Evolutionary conservation across 78 protist genomes (phyloP).

Genomic region (Dictyostelium citrinum): DNA sequence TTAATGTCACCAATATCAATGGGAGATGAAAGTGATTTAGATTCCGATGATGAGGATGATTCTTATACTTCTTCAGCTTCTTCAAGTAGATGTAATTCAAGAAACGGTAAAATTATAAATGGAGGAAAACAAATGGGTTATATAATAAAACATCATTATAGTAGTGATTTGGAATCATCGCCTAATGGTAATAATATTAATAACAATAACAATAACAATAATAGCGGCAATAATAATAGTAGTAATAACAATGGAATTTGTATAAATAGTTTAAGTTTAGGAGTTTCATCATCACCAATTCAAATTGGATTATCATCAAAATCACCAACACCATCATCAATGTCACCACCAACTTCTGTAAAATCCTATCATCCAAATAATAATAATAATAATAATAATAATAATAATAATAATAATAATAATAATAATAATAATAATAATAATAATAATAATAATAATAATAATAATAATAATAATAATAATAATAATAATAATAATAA

Average conservation of each 20-base stretch:
- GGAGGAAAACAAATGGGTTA: conserved; percentile 32
- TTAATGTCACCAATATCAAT: conserved; percentile 2
- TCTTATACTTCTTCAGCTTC: neutral
- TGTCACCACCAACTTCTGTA: neutral
- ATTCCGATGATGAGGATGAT: conserved; percentile 55
- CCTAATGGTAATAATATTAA: neutral
- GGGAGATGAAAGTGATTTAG: conserved; percentile 27
- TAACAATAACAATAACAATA: neutral
- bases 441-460: neutral
- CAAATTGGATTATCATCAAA: neutral
- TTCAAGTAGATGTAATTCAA: neutral
- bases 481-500: too few species aligned
- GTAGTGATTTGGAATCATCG: neutral
- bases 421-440: too few species aligned
- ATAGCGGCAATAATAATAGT: neutral
- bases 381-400: neutral
- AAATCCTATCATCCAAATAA: neutral
- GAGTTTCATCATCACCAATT: neutral
- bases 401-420: neutral
- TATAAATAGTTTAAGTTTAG: neutral
- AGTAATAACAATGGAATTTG: neutral
- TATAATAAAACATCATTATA: conserved; percentile 39
- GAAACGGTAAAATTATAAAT: neutral
- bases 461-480: neutral
- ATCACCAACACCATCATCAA: neutral